Conservation (phyloP, 179 eudicot species). For the Heliamphora pulchella region DNA sequence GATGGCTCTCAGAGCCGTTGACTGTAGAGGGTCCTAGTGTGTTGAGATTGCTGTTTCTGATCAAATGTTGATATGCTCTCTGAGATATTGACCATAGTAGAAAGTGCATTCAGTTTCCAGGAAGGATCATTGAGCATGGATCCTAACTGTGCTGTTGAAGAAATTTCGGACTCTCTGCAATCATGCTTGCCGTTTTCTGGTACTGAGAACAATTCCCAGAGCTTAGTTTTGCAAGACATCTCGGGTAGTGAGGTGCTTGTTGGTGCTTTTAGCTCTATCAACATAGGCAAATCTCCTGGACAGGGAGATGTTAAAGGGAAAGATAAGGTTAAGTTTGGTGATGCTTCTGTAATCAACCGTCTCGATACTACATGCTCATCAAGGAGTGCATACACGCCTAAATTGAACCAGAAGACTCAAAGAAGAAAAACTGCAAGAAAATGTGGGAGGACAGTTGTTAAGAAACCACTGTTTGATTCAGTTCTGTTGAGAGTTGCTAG, state of each 20-base stretch:
- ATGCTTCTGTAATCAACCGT: slow-evolving; percentile 20
- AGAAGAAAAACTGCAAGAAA: slow-evolving; percentile 25
- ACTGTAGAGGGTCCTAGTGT: neutral
- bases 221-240: slow-evolving; percentile 20
- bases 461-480: slow-evolving; percentile 24
- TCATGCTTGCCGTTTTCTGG: slow-evolving; percentile 22
- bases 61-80: slow-evolving; percentile 5
- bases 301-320: slow-evolving; percentile 24
- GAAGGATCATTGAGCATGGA: slow-evolving; percentile 24
- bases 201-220: slow-evolving; percentile 23
- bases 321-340: slow-evolving; percentile 20
- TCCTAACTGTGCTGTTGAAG: slow-evolving; percentile 18
- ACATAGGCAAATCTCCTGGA: slow-evolving; percentile 23
- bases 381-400: slow-evolving; percentile 43
- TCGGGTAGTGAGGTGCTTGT: slow-evolving; percentile 24
- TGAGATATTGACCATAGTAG: slow-evolving; percentile 14
- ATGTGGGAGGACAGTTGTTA: slow-evolving; percentile 27
- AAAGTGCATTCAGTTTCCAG: slow-evolving; percentile 13
- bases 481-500: slow-evolving; percentile 42
- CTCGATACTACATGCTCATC: slow-evolving; percentile 27
- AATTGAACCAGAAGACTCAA: slow-evolving; percentile 30
- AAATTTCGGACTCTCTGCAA: slow-evolving; percentile 25
- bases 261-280: slow-evolving; percentile 27
- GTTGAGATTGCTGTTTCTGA: slow-evolving; percentile 1
- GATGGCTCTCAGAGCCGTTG: neutral